A percentile compares a stretch with the other conserved stretches of the same genome.
phyloP scores from a whole-genome alignment of 768 basidiomycete species.

The Boletus barrowsii region DNA sequence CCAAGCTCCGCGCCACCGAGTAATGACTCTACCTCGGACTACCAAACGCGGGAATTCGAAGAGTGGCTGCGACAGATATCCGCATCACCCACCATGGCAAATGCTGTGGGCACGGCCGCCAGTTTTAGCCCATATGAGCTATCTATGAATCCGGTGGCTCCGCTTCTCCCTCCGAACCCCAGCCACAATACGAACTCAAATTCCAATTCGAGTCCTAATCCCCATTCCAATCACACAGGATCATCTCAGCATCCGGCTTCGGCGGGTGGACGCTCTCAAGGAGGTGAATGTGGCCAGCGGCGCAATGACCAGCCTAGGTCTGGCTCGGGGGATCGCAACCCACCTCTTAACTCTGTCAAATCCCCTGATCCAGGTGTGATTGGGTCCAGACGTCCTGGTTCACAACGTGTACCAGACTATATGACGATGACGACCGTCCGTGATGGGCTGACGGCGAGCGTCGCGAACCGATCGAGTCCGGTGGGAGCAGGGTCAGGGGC shows the following conservation, averaged over 20 bases:
- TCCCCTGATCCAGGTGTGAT: constrained; percentile 7
- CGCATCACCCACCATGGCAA: constrained; percentile 14
- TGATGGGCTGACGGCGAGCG: constrained; percentile 27
- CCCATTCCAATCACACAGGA: constrained; percentile 8
- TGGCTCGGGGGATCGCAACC: constrained; percentile 32
- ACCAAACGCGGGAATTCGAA: constrained; percentile 48
- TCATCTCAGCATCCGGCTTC: constrained; percentile 16
- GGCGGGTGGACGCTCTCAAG: constrained; percentile 30
- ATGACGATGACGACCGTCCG: constrained; percentile 32
- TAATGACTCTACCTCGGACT: constrained; percentile 40
- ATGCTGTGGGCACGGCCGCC: constrained; percentile 19
- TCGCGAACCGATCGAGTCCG: constrained; percentile 15
- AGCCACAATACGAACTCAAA: background rate
- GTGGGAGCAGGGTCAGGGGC: constrained; percentile 11
- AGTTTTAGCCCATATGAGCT: constrained; percentile 31
- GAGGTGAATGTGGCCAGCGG: constrained; percentile 28
- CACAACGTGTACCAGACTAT: constrained; percentile 30
- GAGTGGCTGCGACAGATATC: constrained; percentile 61
- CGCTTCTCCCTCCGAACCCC: constrained; percentile 13
- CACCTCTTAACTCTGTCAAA: constrained; percentile 13
- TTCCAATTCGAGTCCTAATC: constrained; percentile 1
- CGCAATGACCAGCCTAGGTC: constrained; percentile 18
- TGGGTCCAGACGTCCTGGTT: constrained; percentile 11
- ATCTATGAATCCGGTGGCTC: constrained; percentile 17
- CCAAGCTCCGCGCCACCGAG: constrained; percentile 41